Percentiles rank a stretch among this genome's conserved stretches.
Evolutionary conservation across 306 rosid genomes (phyloP).

Genomic region (Quercus cerris): DNA sequence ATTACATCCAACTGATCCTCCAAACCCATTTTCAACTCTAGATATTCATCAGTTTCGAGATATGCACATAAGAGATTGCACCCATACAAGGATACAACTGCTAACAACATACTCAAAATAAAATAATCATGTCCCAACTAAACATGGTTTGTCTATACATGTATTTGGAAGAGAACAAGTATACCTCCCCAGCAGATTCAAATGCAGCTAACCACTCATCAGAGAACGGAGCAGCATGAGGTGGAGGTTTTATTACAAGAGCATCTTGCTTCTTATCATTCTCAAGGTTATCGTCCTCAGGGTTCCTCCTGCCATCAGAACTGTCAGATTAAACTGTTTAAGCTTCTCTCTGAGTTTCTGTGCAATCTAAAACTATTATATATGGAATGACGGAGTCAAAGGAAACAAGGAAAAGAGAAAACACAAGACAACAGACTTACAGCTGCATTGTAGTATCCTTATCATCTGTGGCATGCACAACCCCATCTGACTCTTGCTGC

Average conservation of each 20-base stretch:
- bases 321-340: constrained; percentile 11
- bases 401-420: neutral
- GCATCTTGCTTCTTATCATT: constrained; percentile 37
- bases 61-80: neutral
- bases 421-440: constrained; percentile 41
- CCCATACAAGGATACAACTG: neutral
- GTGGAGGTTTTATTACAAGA: constrained; percentile 46
- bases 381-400: neutral
- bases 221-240: constrained; percentile 68
- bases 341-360: constrained; percentile 1
- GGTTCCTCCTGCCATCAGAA: constrained; percentile 42
- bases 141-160: neutral
- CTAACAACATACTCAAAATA: constrained; percentile 1
- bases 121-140: neutral
- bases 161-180: constrained; percentile 13
- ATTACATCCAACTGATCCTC: constrained; percentile 3
- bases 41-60: neutral
- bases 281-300: constrained; percentile 28
- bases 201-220: constrained; percentile 96
- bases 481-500: constrained; percentile 15
- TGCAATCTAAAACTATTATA: too few species aligned
- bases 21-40: neutral
- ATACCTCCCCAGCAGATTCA: constrained; percentile 98
- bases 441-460: constrained; percentile 23
- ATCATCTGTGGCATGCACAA: constrained; percentile 16